These are phyloP conservation scores for Betula pendula DNA, from an alignment of 306 rosid genomes.

Conservation along the genomic window DNA sequence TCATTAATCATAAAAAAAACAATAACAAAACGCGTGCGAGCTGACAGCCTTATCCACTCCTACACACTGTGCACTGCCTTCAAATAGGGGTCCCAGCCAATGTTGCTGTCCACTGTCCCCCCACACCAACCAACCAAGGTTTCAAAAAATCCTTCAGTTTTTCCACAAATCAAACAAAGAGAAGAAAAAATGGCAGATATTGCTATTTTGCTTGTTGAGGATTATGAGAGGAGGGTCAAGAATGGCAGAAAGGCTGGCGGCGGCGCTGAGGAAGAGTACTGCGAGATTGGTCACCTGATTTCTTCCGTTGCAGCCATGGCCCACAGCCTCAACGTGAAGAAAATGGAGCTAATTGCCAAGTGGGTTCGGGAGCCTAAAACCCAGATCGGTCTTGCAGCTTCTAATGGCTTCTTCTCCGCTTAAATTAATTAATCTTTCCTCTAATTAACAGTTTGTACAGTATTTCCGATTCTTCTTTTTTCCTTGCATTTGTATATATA, in stretches of 20 bases:
- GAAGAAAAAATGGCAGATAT: conserved; percentile 59
- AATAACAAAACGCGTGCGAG: not conserved
- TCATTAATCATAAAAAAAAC: no score
- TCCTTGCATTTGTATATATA: conserved; percentile 15
- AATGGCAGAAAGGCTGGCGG: conserved; percentile 16
- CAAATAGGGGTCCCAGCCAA: not conserved
- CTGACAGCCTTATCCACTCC: conserved; percentile 36
- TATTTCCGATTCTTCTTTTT: conserved; percentile 2
- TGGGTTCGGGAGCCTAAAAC: conserved; percentile 55
- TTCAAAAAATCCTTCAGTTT: not conserved
- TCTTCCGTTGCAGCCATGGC: conserved; percentile 40
- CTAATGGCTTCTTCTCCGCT: conserved; percentile 82
- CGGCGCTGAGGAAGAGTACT: not conserved
- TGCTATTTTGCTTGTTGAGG: conserved; percentile 84
- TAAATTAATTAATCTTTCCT: conserved; percentile 19
- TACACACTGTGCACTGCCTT: not conserved
- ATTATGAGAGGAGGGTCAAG: conserved; percentile 71
- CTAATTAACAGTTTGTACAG: not conserved
- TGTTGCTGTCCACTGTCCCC: no score
- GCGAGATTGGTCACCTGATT: conserved; percentile 17
- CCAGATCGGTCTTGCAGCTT: conserved; percentile 66
- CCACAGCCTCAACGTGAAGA: conserved; percentile 36
- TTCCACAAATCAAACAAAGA: no score
- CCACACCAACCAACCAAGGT: not conserved
- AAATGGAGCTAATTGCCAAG: conserved; percentile 24